phyloP scores from a whole-genome alignment of 305 asterid species.

The Solanum aculeatissimum region DNA sequence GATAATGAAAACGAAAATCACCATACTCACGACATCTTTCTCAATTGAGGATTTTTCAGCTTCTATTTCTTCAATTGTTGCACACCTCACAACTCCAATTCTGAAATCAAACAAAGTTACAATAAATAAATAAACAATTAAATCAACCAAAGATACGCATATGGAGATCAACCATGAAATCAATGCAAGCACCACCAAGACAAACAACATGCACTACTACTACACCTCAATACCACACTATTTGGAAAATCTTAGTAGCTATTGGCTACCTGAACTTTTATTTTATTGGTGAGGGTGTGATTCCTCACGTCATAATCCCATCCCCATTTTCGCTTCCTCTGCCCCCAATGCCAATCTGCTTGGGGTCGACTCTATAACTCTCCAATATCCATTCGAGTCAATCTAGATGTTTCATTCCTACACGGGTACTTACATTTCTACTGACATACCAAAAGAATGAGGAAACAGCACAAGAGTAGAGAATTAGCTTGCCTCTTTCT shows the following conservation, averaged over 20 bases:
- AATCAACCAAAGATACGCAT: background rate
- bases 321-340: background rate
- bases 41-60: constrained; percentile 74
- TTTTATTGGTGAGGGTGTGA: background rate
- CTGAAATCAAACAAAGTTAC: constrained; percentile 22
- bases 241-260: background rate
- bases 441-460: background rate
- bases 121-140: background rate
- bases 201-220: background rate
- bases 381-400: background rate
- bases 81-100: constrained; percentile 49
- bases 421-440: background rate
- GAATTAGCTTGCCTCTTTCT: constrained; percentile 33
- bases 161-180: background rate
- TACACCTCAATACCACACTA: background rate
- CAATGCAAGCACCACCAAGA: background rate
- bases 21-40: constrained; percentile 54
- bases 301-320: background rate
- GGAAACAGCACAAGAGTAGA: background rate
- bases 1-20: background rate
- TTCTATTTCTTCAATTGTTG: constrained; percentile 83
- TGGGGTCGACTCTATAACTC: background rate
- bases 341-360: background rate
- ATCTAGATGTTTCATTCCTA: background rate
- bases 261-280: background rate